Conservation (phyloP, 176 grass and related monocot species). For the Juncus inflexus region DNA sequence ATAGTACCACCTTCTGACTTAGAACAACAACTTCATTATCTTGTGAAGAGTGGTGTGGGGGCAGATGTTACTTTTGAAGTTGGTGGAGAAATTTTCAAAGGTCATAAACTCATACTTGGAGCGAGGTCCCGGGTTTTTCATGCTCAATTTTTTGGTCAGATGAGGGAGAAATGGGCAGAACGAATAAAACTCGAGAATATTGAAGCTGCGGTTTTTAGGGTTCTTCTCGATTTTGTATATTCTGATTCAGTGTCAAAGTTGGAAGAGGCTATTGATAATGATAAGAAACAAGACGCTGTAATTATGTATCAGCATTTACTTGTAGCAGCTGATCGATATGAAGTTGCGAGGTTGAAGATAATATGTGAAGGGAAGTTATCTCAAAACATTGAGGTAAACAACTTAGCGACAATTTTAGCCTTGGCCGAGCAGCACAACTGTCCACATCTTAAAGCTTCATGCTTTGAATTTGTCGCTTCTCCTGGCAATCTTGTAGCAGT, state of each 20-base stretch:
- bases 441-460: conserved; percentile 3
- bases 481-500: not conserved
- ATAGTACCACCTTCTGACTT: conserved; percentile 12
- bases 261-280: not conserved
- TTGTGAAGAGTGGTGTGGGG: conserved; percentile 8
- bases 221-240: conserved; percentile 26
- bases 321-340: not conserved
- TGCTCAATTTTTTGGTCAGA: conserved; percentile 28
- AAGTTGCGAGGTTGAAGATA: not conserved
- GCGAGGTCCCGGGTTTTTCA: conserved; percentile 22
- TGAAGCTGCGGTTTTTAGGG: conserved; percentile 19
- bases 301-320: not conserved
- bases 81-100: not conserved
- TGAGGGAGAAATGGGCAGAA: not conserved
- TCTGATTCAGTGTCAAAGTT: not conserved
- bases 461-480: not conserved
- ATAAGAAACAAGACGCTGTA: no score
- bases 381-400: not conserved
- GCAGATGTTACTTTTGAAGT: conserved; percentile 26
- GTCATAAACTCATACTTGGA: conserved; percentile 13
- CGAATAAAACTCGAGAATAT: conserved; percentile 21
- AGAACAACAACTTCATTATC: conserved; percentile 1
- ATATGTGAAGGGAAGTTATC: not conserved
- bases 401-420: not conserved
- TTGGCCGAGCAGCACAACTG: conserved; percentile 4